Evolutionary conservation across 2,329 filamentous ascomycete species (phyloP).

Genomic region (Chaetomiaceae sp.): DNA sequence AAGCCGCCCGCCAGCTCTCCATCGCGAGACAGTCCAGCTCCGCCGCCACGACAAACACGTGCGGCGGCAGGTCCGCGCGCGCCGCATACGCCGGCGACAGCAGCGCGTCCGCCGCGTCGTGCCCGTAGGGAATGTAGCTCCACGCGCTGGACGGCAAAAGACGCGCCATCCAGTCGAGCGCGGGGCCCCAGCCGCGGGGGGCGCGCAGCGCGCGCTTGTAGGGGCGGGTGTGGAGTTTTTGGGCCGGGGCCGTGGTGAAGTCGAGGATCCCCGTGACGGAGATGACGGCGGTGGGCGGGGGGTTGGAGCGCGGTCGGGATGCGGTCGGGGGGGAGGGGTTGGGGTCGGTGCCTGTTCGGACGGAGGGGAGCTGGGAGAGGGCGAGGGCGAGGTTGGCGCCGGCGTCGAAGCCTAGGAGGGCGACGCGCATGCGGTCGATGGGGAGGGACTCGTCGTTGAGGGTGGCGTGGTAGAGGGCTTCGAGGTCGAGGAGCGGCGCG

Average conservation of each 20-base stretch:
- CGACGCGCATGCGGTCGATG: constrained; percentile 40
- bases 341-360: constrained; percentile 27
- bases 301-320: constrained; percentile 35
- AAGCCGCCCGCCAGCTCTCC: constrained; percentile 39
- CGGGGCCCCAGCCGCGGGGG: constrained; percentile 23
- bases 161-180: constrained; percentile 30
- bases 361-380: constrained; percentile 36
- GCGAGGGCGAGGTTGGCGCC: constrained; percentile 46
- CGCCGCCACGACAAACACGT: constrained; percentile 41
- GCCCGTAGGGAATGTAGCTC: constrained; percentile 35
- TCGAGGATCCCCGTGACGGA: constrained; percentile 33
- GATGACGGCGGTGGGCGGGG: constrained; percentile 36
- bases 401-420: constrained; percentile 46
- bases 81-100: constrained; percentile 37
- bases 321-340: constrained; percentile 3
- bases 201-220: constrained; percentile 34
- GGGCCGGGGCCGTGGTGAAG: constrained; percentile 31
- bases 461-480: constrained; percentile 39
- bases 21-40: constrained; percentile 44
- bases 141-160: constrained; percentile 38
- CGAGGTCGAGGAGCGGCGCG: constrained; percentile 40
- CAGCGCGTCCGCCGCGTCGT: constrained; percentile 35
- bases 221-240: constrained; percentile 32
- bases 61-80: constrained; percentile 36
- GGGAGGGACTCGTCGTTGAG: constrained; percentile 42